These are phyloP conservation scores for Volvariella volvacea DNA, from an alignment of 1,284 basidiomycete genomes.

Conservation along the genomic window DNA sequence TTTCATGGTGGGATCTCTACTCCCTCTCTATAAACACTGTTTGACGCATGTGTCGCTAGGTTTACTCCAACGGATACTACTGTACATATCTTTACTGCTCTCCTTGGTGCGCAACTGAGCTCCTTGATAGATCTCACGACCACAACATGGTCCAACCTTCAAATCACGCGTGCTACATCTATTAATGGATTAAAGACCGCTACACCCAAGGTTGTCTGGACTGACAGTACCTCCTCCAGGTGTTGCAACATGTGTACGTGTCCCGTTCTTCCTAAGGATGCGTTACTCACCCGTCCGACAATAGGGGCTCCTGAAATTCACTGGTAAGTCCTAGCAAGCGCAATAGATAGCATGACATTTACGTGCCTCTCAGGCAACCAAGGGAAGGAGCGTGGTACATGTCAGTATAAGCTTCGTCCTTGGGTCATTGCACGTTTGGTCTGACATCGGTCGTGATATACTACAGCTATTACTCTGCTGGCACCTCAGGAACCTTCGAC, in stretches of 20 bases:
- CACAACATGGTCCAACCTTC: conserved; percentile 33
- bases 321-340: conserved; percentile 13
- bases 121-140: conserved; percentile 21
- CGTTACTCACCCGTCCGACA: background rate
- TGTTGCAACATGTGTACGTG: conserved; percentile 31
- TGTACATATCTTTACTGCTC: conserved; percentile 12
- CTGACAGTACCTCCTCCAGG: conserved; percentile 26
- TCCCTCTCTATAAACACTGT: background rate
- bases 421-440: too few relatives aligned
- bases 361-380: conserved; percentile 13
- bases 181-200: conserved; percentile 30
- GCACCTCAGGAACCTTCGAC: conserved; percentile 24
- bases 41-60: conserved; percentile 9
- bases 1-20: conserved; percentile 22
- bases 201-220: conserved; percentile 27
- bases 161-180: conserved; percentile 31
- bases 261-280: background rate
- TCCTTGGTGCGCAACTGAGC: too few relatives aligned
- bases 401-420: conserved; percentile 11
- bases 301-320: conserved; percentile 29
- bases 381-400: conserved; percentile 26
- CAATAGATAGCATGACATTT: background rate
- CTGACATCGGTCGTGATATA: background rate
- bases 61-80: conserved; percentile 27
- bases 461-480: conserved; percentile 26